phyloP scores from a whole-genome alignment of 78 protist species.

The Monocercomonoides exilis region DNA sequence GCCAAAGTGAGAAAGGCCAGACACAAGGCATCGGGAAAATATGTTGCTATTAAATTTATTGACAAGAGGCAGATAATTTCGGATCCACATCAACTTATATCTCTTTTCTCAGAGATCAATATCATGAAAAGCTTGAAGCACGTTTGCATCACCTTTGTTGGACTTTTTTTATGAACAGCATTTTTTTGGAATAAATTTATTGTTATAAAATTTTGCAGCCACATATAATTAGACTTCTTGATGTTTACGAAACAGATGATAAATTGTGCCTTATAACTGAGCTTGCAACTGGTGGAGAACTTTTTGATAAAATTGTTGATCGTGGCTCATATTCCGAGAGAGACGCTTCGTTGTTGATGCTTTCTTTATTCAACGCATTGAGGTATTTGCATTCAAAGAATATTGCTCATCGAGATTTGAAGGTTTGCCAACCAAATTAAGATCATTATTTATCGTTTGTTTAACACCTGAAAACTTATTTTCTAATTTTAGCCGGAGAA shows the following conservation, averaged over 20 bases:
- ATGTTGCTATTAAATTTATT: not conserved
- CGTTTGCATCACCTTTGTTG: too few relatives aligned
- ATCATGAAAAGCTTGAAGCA: not conserved
- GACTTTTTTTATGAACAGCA: not conserved
- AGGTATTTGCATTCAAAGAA: not conserved
- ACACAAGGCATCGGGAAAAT: not conserved
- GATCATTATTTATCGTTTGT: too few relatives aligned
- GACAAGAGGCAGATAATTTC: not conserved
- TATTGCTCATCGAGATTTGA: constrained; percentile 7
- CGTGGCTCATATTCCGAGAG: constrained; percentile 2
- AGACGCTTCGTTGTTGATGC: not conserved
- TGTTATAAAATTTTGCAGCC: not conserved
- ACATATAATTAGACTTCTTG: not conserved
- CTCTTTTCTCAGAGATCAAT: not conserved
- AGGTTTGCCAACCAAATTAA: not conserved
- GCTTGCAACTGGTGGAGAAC: constrained; percentile 27
- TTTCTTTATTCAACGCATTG: not conserved
- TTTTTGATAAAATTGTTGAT: constrained; percentile 22
- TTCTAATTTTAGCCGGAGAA: constrained; percentile 59
- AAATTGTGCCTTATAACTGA: not conserved
- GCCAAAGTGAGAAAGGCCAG: constrained; percentile 3
- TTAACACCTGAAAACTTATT: too few relatives aligned
- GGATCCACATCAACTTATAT: not conserved
- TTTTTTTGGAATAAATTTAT: not conserved
- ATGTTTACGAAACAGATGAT: not conserved